Evolutionary conservation across 768 basidiomycete species (phyloP), one percentile per base, ranked within the genome.

Genomic region (Rhodotorula toruloides): DNA sequence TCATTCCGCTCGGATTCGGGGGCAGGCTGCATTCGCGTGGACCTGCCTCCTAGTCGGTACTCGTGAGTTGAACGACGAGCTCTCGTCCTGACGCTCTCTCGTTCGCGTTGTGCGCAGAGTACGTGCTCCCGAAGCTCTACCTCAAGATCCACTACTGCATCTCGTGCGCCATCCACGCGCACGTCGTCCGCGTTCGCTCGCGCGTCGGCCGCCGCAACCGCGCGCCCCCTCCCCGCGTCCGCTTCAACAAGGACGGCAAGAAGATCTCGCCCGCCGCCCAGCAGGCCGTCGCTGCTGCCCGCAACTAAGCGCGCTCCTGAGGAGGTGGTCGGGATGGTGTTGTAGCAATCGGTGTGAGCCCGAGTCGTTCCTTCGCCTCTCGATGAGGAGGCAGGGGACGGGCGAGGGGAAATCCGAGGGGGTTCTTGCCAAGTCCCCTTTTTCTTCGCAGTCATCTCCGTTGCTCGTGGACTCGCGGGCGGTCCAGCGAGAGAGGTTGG

Each of bases 61-160:
- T n/a, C n/a, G n/a, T n/a, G n/a, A n/a, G n/a, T n/a, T n/a, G n/a
- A n/a, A n/a, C n/a, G n/a, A n/a, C n/a, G n/a, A n/a, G n/a, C n/a
- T n/a, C n/a, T n/a, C n/a, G n/a, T n/a, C n/a, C 43, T 5, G 19
- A 17, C 29, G 32, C 46, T 58, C n/a, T 39, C 47, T 16, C 47
- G 47, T 11, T 29, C 16, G 8, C 22, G 6, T 5, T 42, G 29
- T 32, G 4, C 21, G 42, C 78, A 91, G 94, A 97, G 81, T 98
- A 98, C 80, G 85, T 85, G 65, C 87, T 97, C 76, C 94, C 94
- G 44, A 98, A 98, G 80, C 81, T 98, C 72, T 97, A 98, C 84
- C 88, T 93, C 84, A 94, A 97, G 86, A 90, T 96, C 75, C 88
- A 86, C 49, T 97, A 99, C 84, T 99, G 96, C 80, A 89, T 99